phyloP scores from a whole-genome alignment of 2,329 filamentous ascomycete genomes.

The Calonectria fujianensis region DNA sequence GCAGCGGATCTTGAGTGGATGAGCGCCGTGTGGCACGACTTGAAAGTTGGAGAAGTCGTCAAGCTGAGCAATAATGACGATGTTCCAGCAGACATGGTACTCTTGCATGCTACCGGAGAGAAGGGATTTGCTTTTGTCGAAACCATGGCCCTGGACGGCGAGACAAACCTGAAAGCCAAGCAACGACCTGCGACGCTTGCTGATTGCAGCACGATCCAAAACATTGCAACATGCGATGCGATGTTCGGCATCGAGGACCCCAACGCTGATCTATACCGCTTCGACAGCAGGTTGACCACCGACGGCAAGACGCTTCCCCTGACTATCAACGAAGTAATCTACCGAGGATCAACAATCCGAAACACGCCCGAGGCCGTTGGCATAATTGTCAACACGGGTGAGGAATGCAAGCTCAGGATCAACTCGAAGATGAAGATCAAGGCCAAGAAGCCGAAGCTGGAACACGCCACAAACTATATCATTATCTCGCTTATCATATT shows the following conservation, averaged over 20 bases:
- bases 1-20: constrained; percentile 69
- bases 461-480: constrained; percentile 85
- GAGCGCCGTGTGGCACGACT: constrained; percentile 64
- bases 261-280: constrained; percentile 85
- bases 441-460: constrained; percentile 87
- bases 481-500: constrained; percentile 89
- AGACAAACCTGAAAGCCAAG: constrained; percentile 88
- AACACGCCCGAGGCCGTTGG: constrained; percentile 86
- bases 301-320: constrained; percentile 78
- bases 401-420: constrained; percentile 95
- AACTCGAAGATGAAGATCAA: constrained; percentile 92
- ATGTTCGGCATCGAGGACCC: constrained; percentile 86
- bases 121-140: constrained; percentile 89
- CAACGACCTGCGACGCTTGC: constrained; percentile 78
- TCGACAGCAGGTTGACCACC: constrained; percentile 80
- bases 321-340: constrained; percentile 88
- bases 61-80: constrained; percentile 80
- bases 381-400: constrained; percentile 90
- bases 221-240: constrained; percentile 73
- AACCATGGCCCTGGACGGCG: constrained; percentile 89
- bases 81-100: constrained; percentile 87
- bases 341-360: constrained; percentile 88
- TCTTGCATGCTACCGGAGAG: constrained; percentile 85
- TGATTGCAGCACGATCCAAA: constrained; percentile 71
- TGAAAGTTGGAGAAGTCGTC: constrained; percentile 71